Percentiles rank a stretch among this genome's conserved stretches.
Conservation (phyloP, 345 rosid genomes). For the Aquilaria sinensis region DNA sequence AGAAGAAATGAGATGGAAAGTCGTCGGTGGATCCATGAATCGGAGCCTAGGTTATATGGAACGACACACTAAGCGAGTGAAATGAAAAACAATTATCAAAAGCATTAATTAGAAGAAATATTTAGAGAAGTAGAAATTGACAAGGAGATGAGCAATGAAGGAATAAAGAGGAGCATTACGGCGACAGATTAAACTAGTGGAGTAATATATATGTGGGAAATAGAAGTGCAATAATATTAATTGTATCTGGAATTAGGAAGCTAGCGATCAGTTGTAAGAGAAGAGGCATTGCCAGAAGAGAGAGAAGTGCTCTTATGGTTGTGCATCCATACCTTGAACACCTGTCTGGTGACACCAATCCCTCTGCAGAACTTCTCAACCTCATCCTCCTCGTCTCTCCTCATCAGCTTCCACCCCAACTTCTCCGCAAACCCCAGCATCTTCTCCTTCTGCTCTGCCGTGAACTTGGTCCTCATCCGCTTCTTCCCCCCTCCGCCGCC, state of each 20-base stretch:
- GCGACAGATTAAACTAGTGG: neutral
- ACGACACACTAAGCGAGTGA: too few species aligned
- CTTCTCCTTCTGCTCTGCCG: slow-evolving; percentile 55
- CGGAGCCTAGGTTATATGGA: too few species aligned
- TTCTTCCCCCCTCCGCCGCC: slow-evolving; percentile 21
- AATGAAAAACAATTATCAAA: too few species aligned
- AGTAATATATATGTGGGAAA: too few species aligned
- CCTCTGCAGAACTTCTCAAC: slow-evolving; percentile 53
- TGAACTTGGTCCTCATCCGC: slow-evolving; percentile 60
- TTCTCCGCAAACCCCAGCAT: slow-evolving; percentile 58
- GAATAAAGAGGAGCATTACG: neutral
- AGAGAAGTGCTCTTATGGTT: slow-evolving; percentile 46
- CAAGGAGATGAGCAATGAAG: neutral
- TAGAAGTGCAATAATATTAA: neutral
- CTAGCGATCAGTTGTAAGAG: slow-evolving; percentile 38
- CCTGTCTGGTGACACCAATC: slow-evolving; percentile 47
- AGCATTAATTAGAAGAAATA: too few species aligned
- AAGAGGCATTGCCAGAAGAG: slow-evolving; percentile 48
- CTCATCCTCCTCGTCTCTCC: slow-evolving; percentile 46
- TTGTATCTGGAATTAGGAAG: neutral
- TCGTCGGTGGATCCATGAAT: too few species aligned
- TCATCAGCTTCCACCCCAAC: slow-evolving; percentile 52
- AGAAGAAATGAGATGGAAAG: too few species aligned
- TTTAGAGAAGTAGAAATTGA: neutral
- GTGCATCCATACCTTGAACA: slow-evolving; percentile 77